phyloP scores from a whole-genome alignment of 2,329 filamentous ascomycete genomes.

The Lachnellula cervina region DNA sequence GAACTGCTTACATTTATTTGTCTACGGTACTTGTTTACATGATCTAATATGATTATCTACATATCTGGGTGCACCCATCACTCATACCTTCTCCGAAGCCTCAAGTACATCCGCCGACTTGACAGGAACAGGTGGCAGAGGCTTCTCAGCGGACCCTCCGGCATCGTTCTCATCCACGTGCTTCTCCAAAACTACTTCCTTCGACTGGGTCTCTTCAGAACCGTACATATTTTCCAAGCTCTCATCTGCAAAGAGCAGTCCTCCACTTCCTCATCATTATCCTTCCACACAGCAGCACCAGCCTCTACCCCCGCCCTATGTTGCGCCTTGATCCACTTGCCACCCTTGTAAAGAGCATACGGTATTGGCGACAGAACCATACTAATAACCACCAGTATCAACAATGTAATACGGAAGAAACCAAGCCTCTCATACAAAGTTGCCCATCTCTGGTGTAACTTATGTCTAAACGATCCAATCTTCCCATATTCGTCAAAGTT shows the following conservation, averaged over 20 bases:
- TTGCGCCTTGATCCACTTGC: neutral
- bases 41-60: no score
- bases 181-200: neutral
- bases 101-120: neutral
- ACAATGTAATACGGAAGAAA: conserved; percentile 5
- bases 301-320: neutral
- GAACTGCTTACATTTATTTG: no score
- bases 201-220: neutral
- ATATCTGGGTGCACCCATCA: conserved; percentile 18
- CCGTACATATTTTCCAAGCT: neutral
- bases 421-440: conserved; percentile 12
- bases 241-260: neutral
- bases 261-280: neutral
- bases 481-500: conserved; percentile 20
- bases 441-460: conserved; percentile 13
- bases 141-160: neutral
- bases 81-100: neutral
- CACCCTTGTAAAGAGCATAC: conserved; percentile 11
- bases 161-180: neutral
- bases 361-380: conserved; percentile 12
- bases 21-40: no score
- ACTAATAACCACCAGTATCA: conserved; percentile 11
- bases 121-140: neutral
- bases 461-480: conserved; percentile 15
- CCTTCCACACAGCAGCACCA: neutral